Evolutionary conservation across 2,329 filamentous ascomycete species (phyloP).

Genomic region (Sordariomycetes sp.): DNA sequence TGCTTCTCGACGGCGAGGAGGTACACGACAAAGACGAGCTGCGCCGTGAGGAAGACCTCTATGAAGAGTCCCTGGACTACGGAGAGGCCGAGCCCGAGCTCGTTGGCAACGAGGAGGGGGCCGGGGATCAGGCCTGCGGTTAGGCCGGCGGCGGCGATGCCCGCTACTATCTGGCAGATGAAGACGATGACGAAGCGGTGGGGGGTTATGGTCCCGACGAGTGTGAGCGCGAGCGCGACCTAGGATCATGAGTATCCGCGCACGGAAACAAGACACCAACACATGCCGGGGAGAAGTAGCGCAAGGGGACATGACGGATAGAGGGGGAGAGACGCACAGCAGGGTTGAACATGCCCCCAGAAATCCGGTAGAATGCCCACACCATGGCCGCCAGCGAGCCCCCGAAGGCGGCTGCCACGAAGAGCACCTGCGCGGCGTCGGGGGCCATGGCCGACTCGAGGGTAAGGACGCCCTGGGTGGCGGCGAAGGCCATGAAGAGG

Average conservation of each 20-base stretch:
- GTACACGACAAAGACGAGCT: constrained; percentile 51
- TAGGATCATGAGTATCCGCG: constrained; percentile 8
- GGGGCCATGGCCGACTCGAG: not conserved
- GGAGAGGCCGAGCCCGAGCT: constrained; percentile 34
- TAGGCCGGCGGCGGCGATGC: constrained; percentile 44
- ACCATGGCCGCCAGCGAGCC: constrained; percentile 37
- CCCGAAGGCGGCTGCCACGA: constrained; percentile 35
- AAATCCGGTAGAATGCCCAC: constrained; percentile 43
- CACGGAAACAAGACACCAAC: not conserved
- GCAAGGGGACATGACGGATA: not conserved
- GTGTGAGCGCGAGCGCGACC: constrained; percentile 45
- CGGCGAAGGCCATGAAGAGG: constrained; percentile 28
- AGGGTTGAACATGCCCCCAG: constrained; percentile 36
- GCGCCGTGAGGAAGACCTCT: constrained; percentile 51
- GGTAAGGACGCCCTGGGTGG: constrained; percentile 6
- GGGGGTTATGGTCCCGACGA: constrained; percentile 42
- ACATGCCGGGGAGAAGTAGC: not conserved
- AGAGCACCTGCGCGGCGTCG: constrained; percentile 20
- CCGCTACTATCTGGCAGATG: constrained; percentile 42
- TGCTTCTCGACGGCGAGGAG: constrained; percentile 66
- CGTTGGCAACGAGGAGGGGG: constrained; percentile 39
- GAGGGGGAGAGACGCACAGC: constrained; percentile 20
- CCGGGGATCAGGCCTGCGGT: constrained; percentile 45
- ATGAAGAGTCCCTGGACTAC: constrained; percentile 49
- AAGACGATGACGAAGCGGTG: constrained; percentile 37